These are phyloP conservation scores for Pseudoturritis turrita DNA, from an alignment of 345 rosid genomes.

Conservation along the genomic window DNA sequence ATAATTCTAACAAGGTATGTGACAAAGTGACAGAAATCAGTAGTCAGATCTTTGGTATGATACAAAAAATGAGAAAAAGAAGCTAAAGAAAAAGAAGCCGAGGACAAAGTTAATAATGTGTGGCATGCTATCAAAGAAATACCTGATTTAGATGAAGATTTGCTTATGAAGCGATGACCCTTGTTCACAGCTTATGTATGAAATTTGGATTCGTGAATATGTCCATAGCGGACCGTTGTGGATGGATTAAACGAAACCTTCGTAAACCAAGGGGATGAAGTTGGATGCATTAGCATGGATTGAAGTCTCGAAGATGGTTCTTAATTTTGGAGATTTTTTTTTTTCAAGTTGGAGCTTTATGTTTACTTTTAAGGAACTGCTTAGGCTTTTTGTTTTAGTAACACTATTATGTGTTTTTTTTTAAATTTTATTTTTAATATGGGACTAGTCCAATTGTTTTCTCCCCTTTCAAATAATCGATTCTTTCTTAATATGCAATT, in stretches of 20 bases:
- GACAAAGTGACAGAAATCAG: not conserved
- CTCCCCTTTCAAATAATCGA: no score
- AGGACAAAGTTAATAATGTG: not conserved
- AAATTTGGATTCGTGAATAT: constrained; percentile 2
- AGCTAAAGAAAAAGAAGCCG: not conserved
- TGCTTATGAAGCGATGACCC: not conserved
- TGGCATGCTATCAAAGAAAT: constrained; percentile 1
- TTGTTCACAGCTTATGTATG: constrained; percentile 7
- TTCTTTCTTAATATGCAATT: no score
- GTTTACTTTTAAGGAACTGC: no score
- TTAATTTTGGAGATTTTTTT: not conserved
- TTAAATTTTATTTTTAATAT: no score
- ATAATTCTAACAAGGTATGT: not conserved
- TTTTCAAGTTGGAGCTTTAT: no score
- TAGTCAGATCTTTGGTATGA: not conserved
- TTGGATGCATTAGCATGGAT: not conserved
- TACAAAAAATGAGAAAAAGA: not conserved
- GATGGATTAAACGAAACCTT: not conserved
- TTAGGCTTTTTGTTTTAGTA: no score
- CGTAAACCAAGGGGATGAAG: not conserved
- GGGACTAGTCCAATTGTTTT: no score
- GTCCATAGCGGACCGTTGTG: not conserved
- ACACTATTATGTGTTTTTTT: no score
- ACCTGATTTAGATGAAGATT: not conserved
- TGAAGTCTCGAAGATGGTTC: not conserved